phyloP scores from a whole-genome alignment of 148 eudicot species.

The Rhododendron williamsianum region DNA sequence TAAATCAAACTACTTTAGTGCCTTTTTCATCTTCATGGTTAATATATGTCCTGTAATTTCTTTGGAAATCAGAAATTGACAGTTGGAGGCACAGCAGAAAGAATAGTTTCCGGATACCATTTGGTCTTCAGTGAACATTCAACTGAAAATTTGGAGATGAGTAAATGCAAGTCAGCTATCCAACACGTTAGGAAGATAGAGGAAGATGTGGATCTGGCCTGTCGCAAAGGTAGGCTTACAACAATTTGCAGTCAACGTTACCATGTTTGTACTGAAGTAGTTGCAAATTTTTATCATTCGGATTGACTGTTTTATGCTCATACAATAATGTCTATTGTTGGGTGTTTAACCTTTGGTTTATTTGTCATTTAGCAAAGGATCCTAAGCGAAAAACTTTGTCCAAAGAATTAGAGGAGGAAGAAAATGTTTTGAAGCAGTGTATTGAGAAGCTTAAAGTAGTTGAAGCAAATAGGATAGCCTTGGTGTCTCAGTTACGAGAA shows the following conservation, averaged over 20 bases:
- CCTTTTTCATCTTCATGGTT: not conserved
- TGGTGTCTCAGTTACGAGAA: slow-evolving; percentile 72
- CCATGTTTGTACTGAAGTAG: not conserved
- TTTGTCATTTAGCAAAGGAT: slow-evolving; percentile 58
- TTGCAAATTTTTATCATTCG: not conserved
- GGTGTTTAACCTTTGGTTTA: slow-evolving; percentile 18
- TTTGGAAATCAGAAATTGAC: slow-evolving; percentile 60
- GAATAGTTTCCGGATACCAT: slow-evolving; percentile 84
- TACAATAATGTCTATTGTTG: not conserved
- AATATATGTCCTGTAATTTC: not conserved
- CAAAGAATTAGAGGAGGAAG: slow-evolving; percentile 78
- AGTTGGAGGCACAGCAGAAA: slow-evolving; percentile 79
- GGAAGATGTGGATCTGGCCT: slow-evolving; percentile 68
- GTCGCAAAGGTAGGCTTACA: slow-evolving; percentile 54
- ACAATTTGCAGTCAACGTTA: not conserved
- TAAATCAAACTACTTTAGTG: not conserved
- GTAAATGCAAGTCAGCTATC: slow-evolving; percentile 74
- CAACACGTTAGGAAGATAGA: slow-evolving; percentile 80
- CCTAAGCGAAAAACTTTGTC: slow-evolving; percentile 70
- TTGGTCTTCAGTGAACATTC: slow-evolving; percentile 56
- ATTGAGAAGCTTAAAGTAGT: slow-evolving; percentile 73
- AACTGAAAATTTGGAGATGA: slow-evolving; percentile 68
- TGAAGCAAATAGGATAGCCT: slow-evolving; percentile 75
- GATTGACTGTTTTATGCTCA: not conserved
- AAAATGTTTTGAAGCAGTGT: slow-evolving; percentile 55